These are phyloP conservation scores for Fusarium scirpi DNA, from an alignment of 2,329 filamentous ascomycete genomes.

Conservation along the genomic window DNA sequence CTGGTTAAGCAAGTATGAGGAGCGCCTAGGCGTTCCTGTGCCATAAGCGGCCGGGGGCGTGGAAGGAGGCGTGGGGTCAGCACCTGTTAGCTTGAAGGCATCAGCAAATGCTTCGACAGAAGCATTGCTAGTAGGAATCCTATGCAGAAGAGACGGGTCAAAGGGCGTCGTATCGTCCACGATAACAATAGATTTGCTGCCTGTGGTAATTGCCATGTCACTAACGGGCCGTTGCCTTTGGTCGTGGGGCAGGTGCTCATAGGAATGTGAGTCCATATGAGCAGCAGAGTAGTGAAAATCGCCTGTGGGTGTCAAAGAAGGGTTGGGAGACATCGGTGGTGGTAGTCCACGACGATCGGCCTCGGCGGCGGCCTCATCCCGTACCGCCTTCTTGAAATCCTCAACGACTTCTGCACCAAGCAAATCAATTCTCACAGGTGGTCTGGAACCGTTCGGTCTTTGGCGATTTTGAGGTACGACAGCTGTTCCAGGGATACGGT, in stretches of 20 bases:
- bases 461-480: slow-evolving; percentile 68
- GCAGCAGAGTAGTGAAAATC: slow-evolving; percentile 59
- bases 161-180: slow-evolving; percentile 74
- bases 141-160: slow-evolving; percentile 63
- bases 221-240: slow-evolving; percentile 59
- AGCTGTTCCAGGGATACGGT: slow-evolving; percentile 69
- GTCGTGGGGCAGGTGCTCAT: slow-evolving; percentile 52
- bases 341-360: slow-evolving; percentile 45
- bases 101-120: slow-evolving; percentile 68
- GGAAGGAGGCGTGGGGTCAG: slow-evolving; percentile 70
- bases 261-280: slow-evolving; percentile 55
- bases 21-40: slow-evolving; percentile 62
- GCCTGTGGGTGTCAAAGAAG: slow-evolving; percentile 45
- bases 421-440: slow-evolving; percentile 79
- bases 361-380: slow-evolving; percentile 67
- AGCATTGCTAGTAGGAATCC: slow-evolving; percentile 57
- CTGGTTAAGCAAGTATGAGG: slow-evolving; percentile 67
- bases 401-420: slow-evolving; percentile 83
- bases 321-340: slow-evolving; percentile 38
- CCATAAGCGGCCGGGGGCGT: slow-evolving; percentile 64
- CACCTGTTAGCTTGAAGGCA: slow-evolving; percentile 60
- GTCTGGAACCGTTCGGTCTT: slow-evolving; percentile 58
- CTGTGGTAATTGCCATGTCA: slow-evolving; percentile 74
- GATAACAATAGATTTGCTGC: slow-evolving; percentile 93
- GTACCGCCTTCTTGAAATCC: slow-evolving; percentile 81